Conservation (phyloP, 768 basidiomycete species). For the Suillus alpinus region DNA sequence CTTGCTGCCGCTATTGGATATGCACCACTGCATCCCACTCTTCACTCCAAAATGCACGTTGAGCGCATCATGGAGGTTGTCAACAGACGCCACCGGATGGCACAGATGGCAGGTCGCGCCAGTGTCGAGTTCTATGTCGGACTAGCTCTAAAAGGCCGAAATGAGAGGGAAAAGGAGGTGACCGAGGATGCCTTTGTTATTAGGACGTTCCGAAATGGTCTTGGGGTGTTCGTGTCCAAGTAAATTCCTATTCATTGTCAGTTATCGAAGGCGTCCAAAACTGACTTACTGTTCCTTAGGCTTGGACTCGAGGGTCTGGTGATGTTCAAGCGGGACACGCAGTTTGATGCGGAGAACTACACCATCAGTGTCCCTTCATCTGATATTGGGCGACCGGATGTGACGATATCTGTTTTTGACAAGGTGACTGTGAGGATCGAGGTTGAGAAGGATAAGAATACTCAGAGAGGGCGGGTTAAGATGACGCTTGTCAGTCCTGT, state of each 20-base stretch:
- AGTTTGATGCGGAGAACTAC: constrained; percentile 92
- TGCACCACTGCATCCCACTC: constrained; percentile 74
- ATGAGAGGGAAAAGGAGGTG: constrained; percentile 46
- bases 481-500: constrained; percentile 74
- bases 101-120: constrained; percentile 95
- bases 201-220: constrained; percentile 88
- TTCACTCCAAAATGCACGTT: constrained; percentile 87
- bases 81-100: constrained; percentile 91
- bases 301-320: constrained; percentile 93
- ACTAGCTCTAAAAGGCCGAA: constrained; percentile 76
- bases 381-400: constrained; percentile 29
- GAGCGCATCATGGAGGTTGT: constrained; percentile 84
- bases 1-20: constrained; percentile 87
- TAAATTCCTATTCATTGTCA: constrained; percentile 38
- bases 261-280: background rate
- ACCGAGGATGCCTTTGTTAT: constrained; percentile 91
- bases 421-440: constrained; percentile 88
- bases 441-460: constrained; percentile 93
- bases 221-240: constrained; percentile 96
- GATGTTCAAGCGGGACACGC: constrained; percentile 86
- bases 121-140: constrained; percentile 98
- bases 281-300: constrained; percentile 38
- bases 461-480: constrained; percentile 85
- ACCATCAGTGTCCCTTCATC: constrained; percentile 65
- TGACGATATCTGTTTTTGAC: constrained; percentile 85